These are phyloP conservation scores for Blastomyces emzantsi DNA, from an alignment of 2,329 filamentous ascomycete species.

Conservation along the genomic window DNA sequence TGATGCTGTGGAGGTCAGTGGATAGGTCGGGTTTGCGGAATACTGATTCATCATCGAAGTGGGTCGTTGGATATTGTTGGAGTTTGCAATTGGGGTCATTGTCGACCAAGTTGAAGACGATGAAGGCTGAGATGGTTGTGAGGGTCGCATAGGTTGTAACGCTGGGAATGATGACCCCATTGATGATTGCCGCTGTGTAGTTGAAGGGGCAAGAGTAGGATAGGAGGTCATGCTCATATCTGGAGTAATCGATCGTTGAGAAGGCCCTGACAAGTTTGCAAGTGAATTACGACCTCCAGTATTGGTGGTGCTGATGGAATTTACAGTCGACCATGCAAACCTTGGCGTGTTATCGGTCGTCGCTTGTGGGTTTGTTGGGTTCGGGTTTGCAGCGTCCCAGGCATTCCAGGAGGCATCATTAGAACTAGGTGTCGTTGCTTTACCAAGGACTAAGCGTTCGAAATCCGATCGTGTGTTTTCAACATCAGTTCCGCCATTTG, in stretches of 20 bases:
- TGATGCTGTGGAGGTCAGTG: constrained; percentile 14
- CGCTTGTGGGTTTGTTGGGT: constrained; percentile 21
- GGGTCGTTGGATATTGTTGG: not conserved
- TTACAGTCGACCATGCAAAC: constrained; percentile 38
- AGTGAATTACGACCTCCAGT: constrained; percentile 12
- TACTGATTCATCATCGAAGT: constrained; percentile 3
- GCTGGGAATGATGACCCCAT: constrained; percentile 8
- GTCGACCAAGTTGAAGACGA: constrained; percentile 11
- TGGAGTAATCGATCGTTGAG: constrained; percentile 43
- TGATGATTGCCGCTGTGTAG: constrained; percentile 22
- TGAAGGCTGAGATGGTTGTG: constrained; percentile 4
- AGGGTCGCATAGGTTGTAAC: not conserved
- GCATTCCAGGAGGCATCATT: constrained; percentile 28
- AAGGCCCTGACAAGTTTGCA: constrained; percentile 20
- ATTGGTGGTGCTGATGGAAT: constrained; percentile 17
- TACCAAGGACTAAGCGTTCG: constrained; percentile 79
- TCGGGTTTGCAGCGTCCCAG: constrained; percentile 24
- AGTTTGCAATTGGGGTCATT: not conserved
- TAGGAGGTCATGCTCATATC: constrained; percentile 43
- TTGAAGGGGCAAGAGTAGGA: constrained; percentile 37
- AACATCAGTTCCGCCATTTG: constrained; percentile 43
- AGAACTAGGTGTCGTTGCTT: constrained; percentile 34
- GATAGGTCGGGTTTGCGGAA: constrained; percentile 11
- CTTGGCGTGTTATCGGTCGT: constrained; percentile 26
- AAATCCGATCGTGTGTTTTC: constrained; percentile 63